Evolutionary conservation across 2,329 filamentous ascomycete genomes (phyloP).

Genomic region (Sporothrix globosa): DNA sequence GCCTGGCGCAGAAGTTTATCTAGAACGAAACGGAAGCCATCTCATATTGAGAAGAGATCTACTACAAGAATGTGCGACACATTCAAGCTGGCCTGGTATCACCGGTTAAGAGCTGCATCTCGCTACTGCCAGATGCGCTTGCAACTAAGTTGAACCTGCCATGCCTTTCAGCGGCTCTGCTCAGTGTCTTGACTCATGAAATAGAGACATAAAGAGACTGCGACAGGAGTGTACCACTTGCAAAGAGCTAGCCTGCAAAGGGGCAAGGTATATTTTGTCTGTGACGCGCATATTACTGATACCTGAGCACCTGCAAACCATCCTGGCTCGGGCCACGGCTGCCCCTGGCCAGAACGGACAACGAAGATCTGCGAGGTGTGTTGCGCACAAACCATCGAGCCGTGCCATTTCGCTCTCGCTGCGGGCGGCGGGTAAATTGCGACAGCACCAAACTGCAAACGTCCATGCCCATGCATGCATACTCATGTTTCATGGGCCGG

Average conservation of each 20-base stretch:
- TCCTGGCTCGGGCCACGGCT: neutral
- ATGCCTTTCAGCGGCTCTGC: constrained; percentile 1
- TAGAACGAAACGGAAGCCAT: neutral
- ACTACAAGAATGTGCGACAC: neutral
- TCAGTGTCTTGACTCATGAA: constrained; percentile 10
- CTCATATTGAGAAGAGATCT: neutral
- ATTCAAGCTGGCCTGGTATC: neutral
- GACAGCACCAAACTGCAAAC: constrained; percentile 8
- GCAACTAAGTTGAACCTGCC: neutral
- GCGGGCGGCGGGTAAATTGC: constrained; percentile 18
- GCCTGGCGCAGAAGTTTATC: constrained; percentile 2
- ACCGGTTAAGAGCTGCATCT: neutral
- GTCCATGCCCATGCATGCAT: neutral
- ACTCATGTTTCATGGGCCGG: constrained; percentile 3
- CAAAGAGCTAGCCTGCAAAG: constrained; percentile 3
- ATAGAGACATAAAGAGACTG: neutral
- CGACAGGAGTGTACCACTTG: neutral
- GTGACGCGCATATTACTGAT: neutral
- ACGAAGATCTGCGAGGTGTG: constrained; percentile 26
- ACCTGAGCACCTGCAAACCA: constrained; percentile 15
- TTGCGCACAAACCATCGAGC: neutral
- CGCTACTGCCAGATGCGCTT: neutral
- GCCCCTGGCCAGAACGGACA: constrained; percentile 18
- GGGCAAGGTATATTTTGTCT: constrained; percentile 11
- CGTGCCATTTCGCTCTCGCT: neutral